Evolutionary conservation across 148 eudicot species (phyloP).

Genomic region (Spergularia marina): DNA sequence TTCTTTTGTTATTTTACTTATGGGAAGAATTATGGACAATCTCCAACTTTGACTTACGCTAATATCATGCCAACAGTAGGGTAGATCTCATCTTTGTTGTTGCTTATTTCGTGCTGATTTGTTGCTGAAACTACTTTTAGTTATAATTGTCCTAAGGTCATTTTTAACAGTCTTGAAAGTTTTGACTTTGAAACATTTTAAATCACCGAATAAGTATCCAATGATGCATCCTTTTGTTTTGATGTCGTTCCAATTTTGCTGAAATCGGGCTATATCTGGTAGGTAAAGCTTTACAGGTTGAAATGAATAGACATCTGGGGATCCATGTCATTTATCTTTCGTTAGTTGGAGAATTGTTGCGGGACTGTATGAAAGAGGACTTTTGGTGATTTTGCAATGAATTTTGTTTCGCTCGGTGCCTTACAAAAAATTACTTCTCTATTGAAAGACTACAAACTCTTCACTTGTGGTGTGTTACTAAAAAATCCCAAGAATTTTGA

Average conservation of each 20-base stretch:
- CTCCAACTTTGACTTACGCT: neutral
- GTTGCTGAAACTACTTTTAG: neutral
- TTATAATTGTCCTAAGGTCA: neutral
- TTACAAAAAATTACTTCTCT: neutral
- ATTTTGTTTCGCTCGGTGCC: neutral
- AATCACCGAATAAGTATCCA: constrained; percentile 23
- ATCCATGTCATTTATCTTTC: constrained; percentile 15
- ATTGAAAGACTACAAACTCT: neutral
- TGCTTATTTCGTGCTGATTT: neutral
- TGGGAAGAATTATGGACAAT: neutral
- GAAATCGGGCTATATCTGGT: constrained; percentile 20
- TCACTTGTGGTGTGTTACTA: neutral
- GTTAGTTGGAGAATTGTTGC: neutral
- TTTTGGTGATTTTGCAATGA: neutral
- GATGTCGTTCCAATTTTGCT: constrained; percentile 41
- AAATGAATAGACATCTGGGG: constrained; percentile 42
- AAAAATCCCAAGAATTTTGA: constrained; percentile 1
- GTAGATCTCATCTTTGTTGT: neutral
- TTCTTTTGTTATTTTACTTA: too few species aligned
- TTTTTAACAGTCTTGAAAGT: neutral
- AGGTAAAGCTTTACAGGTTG: constrained; percentile 30
- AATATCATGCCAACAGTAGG: neutral
- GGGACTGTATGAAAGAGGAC: neutral
- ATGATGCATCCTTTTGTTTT: constrained; percentile 26
- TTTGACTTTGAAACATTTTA: neutral